Percentiles rank a stretch among this genome's conserved stretches.
These are phyloP conservation scores for Elongisporangium anandrum DNA, from an alignment of 352 stramenopile genomes.

Conservation along the genomic window DNA sequence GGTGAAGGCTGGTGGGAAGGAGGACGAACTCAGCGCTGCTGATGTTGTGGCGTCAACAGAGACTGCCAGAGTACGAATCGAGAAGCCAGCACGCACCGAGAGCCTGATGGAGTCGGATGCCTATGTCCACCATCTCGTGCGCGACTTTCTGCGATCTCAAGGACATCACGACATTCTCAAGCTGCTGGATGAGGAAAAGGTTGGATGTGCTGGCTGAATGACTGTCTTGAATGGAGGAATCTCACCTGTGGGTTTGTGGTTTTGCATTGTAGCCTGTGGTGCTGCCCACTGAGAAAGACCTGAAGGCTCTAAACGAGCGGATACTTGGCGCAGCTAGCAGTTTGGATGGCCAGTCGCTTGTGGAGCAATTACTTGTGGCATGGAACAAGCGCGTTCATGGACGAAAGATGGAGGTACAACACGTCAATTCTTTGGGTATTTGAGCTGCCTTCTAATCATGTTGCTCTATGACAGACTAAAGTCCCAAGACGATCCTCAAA, in stretches of 20 bases:
- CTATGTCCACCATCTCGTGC: slow-evolving; percentile 52
- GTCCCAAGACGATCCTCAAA: neutral
- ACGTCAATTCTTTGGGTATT: neutral
- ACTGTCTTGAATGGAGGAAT: slow-evolving; percentile 2
- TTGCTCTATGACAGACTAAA: neutral
- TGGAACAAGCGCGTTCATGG: slow-evolving; percentile 16
- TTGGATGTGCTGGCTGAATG: slow-evolving; percentile 1
- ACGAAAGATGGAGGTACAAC: slow-evolving; percentile 1
- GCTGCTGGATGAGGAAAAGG: slow-evolving; percentile 40
- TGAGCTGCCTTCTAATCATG: neutral
- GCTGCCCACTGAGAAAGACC: neutral
- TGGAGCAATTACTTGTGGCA: slow-evolving; percentile 30
- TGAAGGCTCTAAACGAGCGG: neutral
- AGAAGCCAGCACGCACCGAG: neutral
- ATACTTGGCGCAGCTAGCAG: slow-evolving; percentile 1
- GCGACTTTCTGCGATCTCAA: slow-evolving; percentile 48
- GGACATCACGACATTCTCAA: slow-evolving; percentile 29
- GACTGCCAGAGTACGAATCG: neutral
- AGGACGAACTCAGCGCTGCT: slow-evolving; percentile 2
- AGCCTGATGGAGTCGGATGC: slow-evolving; percentile 11
- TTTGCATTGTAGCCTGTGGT: slow-evolving; percentile 8
- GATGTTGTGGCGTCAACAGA: neutral
- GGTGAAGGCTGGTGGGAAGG: slow-evolving; percentile 9
- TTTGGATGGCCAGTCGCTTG: slow-evolving; percentile 5
- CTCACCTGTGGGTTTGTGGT: neutral